Evolutionary conservation across 306 rosid genomes (phyloP), one percentile per base, ranked within the genome.

Genomic region (Lablab purpureus): DNA sequence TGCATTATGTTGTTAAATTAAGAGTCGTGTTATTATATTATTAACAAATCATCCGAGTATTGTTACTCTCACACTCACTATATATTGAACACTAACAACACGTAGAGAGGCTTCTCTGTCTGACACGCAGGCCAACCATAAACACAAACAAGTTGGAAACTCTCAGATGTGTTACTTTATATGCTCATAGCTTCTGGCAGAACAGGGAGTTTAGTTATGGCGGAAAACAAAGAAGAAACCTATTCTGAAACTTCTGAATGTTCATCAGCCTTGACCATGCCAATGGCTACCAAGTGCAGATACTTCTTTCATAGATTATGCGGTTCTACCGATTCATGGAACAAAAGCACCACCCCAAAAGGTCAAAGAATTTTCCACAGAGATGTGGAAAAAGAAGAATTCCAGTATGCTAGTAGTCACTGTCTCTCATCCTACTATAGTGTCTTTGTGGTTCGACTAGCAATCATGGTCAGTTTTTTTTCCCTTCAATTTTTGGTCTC

Each of bases 401-500:
- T 96, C 34, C 98, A 87, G 74, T 87, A 90, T 85, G 88, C 88
- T 3, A 87, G 64, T 77, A 80, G 88, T 67, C 88, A 84, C 12
- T 96, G 99, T 32, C 94, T 96, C 67, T 90, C 99, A 5, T 96
- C 99, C 1, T 96, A 93, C 76, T 96, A 96, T 84, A 96, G 99
- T 64, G 99, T 96, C 67, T 96, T 96, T 75, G 97, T 93, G 12
- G 99, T 92, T 84, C 91, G 99, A 65, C 85, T 96, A 14, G 99
- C 99, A 25, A 96, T 96, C 84, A 96, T 96, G 99, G 99, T 93
- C 62, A 76, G 94, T 89, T 18, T 23, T 56, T 63, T 63, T 32
- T 52, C 13, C 14, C 25, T 74, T 67, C 13, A 56, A 62, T 47
- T 70, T 40, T 66, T 49, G 40, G 15, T 59, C 56, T 23, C 36